Base-by-base conservation (phyloP, 495 filamentous ascomycete genomes). In the Aspergillus hancockii region DNA sequence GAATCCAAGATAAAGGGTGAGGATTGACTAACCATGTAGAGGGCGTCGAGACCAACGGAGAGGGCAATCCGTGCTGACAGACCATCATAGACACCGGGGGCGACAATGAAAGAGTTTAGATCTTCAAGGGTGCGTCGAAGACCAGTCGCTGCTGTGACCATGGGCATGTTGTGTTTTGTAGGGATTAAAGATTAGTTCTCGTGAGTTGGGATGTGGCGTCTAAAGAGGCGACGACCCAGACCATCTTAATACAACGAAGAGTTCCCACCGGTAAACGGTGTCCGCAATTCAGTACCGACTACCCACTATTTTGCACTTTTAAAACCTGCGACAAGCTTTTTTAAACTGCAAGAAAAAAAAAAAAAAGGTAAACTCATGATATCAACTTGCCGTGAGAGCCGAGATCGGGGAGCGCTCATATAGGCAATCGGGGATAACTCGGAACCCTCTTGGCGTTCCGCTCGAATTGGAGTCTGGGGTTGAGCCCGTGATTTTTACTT, bases 41-140 rank as follows among this genome's bases (percentile, higher is more conserved):
- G 67, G 22, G 79, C 78, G 41, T 89, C 79, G 54, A 85, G 87
- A 9, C 86, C 86, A 13, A 82, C 72, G 14, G 75, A 71, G 16
- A 89, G 76, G 5, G 86, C 86, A 36, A 88, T 80, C 2, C 88
- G 78, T 22, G 88, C 85, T 8, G 84, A 86, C 41, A 88, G 74
- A 16, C 88, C 87, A 75, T 90, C 87, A 60, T 88, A 89, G 16
- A 90, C 85, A 14, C 88, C 87, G 1, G 87, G 87, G 30, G 79
- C 82, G 16, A 81, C 72, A 19, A 86, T 75, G 60, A 75, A 72
- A 3, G 60, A 60, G 21, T 73, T 60, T 9, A 70, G 64, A 53
- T 76, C 68, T 45, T 60, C 64, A n/a, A 76, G 63, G 12, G 58
- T 55, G 34, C 62, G 59, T 30, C 73, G 68, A 23, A 76, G 61